Evolutionary conservation across 768 basidiomycete species (phyloP).

Genomic region (Cystobasidium tubakii): DNA sequence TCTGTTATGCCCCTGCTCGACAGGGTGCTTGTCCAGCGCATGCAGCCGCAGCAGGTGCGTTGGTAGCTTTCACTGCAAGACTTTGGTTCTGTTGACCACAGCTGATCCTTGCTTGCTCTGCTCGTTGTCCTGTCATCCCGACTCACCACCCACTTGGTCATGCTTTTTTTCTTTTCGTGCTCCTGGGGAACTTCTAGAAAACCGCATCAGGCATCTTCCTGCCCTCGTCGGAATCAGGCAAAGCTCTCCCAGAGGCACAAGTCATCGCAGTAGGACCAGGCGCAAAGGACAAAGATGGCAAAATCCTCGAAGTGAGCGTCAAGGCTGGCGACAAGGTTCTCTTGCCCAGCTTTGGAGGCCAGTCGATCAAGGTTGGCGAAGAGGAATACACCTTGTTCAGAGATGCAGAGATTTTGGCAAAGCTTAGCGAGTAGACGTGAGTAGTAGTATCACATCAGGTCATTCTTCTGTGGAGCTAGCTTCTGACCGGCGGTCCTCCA

Average conservation of each 20-base stretch:
- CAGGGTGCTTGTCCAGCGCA: constrained; percentile 93
- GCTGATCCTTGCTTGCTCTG: neutral
- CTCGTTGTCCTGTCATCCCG: neutral
- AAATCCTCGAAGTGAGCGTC: constrained; percentile 66
- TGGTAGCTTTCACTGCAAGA: neutral
- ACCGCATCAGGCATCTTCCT: constrained; percentile 94
- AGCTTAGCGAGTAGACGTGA: constrained; percentile 71
- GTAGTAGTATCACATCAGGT: neutral
- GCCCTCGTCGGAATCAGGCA: constrained; percentile 76
- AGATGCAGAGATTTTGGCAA: constrained; percentile 90
- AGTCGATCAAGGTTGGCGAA: constrained; percentile 89
- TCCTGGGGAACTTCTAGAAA: constrained; percentile 59
- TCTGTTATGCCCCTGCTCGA: constrained; percentile 82
- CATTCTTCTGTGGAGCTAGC: neutral
- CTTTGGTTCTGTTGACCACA: constrained; percentile 61
- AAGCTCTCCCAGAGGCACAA: constrained; percentile 90
- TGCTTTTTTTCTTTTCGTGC: constrained; percentile 12
- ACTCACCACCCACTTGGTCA: neutral
- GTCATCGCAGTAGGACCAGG: constrained; percentile 95
- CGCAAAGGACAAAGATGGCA: constrained; percentile 79
- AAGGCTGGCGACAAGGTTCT: constrained; percentile 86
- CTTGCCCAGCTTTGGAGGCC: constrained; percentile 94
- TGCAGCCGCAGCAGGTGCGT: constrained; percentile 57
- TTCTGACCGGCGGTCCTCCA: neutral
- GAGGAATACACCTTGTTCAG: constrained; percentile 97